These are phyloP conservation scores for Xylaria sp. DNA, from an alignment of 2,329 filamentous ascomycete species.

Conservation along the genomic window DNA sequence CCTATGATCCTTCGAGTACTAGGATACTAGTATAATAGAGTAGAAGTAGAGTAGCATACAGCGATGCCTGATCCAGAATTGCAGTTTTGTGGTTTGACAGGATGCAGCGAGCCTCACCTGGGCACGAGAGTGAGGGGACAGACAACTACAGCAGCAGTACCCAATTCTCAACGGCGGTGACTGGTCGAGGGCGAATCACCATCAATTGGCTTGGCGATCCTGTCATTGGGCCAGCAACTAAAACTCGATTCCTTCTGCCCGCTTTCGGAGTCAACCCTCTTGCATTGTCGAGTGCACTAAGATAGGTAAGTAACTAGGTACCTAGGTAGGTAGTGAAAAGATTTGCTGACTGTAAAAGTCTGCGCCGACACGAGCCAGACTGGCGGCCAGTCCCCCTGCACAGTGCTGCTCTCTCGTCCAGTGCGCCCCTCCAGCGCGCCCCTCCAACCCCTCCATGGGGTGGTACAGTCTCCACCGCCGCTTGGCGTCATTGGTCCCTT, in stretches of 20 bases:
- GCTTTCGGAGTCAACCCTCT: conserved; percentile 27
- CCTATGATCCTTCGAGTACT: not conserved
- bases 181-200: conserved; percentile 2
- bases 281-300: conserved; percentile 22
- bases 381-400: no score
- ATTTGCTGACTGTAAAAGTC: conserved; percentile 26
- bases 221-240: not conserved
- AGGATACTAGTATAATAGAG: not conserved
- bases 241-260: conserved; percentile 9
- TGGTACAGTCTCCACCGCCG: conserved; percentile 19
- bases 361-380: conserved; percentile 1
- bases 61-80: not conserved
- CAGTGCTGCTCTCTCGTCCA: no score
- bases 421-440: no score
- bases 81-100: not conserved
- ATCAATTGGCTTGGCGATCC: conserved; percentile 1
- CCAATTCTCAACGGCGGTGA: not conserved
- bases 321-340: no score
- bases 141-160: not conserved
- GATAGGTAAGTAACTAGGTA: no score
- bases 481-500: conserved; percentile 21
- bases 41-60: not conserved
- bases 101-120: not conserved
- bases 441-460: conserved; percentile 20
- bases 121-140: not conserved